Percentiles rank a stretch among this genome's conserved stretches.
Evolutionary conservation across 2,329 filamentous ascomycete genomes (phyloP).

Genomic region (Claviceps humidiphila): DNA sequence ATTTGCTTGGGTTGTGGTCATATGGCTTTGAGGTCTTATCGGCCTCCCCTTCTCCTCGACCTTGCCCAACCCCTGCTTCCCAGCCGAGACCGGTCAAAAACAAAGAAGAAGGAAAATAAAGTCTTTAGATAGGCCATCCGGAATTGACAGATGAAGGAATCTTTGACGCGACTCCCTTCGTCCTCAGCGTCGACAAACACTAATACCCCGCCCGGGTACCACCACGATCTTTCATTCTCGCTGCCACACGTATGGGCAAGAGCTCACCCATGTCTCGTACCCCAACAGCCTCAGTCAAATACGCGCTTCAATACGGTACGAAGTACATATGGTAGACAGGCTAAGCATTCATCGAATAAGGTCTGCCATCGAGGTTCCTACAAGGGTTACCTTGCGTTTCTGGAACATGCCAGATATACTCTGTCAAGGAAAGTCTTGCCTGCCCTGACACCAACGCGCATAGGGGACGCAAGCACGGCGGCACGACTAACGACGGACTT

Average conservation of each 20-base stretch:
- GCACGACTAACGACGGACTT: background rate
- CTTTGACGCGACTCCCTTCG: background rate
- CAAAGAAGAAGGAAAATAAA: background rate
- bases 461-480: background rate
- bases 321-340: background rate
- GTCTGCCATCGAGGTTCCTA: background rate
- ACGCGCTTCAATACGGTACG: background rate
- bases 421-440: background rate
- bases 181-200: background rate
- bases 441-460: background rate
- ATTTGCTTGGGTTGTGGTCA: background rate
- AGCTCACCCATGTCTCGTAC: background rate
- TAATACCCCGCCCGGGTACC: background rate
- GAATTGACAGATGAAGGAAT: background rate
- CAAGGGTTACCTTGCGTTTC: background rate
- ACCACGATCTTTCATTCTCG: background rate
- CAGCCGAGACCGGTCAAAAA: background rate
- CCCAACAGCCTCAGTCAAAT: background rate
- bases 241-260: background rate
- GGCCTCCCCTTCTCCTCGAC: background rate
- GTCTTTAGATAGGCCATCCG: background rate
- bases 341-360: background rate
- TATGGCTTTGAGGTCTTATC: background rate
- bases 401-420: background rate
- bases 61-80: background rate